These are phyloP conservation scores for Athelia sp. DNA, from an alignment of 1,284 basidiomycete species.

Conservation along the genomic window DNA sequence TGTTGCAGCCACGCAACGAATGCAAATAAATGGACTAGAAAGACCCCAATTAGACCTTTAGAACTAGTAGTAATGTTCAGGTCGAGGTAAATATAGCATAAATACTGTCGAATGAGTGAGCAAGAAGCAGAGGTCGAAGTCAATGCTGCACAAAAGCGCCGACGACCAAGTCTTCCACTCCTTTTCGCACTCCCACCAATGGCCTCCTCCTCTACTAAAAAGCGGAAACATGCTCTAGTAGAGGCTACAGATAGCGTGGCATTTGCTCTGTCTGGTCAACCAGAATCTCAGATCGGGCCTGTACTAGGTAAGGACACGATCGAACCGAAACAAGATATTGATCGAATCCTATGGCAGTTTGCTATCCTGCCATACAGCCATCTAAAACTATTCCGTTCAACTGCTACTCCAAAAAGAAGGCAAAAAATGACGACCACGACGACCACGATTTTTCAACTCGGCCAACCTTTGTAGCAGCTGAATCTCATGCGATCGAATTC, in stretches of 20 bases:
- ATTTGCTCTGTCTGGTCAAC: slow-evolving; percentile 40
- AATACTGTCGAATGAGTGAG: slow-evolving; percentile 3
- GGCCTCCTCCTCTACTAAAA: slow-evolving; percentile 39
- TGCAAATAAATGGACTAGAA: neutral
- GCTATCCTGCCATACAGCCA: slow-evolving; percentile 68
- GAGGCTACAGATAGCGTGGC: slow-evolving; percentile 35
- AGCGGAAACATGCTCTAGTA: slow-evolving; percentile 51
- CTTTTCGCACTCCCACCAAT: slow-evolving; percentile 13
- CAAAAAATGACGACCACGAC: slow-evolving; percentile 25
- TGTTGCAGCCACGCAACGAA: slow-evolving; percentile 1
- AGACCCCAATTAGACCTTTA: neutral
- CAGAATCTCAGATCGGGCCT: slow-evolving; percentile 54
- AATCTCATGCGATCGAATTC: slow-evolving; percentile 64
- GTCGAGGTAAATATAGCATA: neutral
- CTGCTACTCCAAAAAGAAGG: slow-evolving; percentile 46
- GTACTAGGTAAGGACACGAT: slow-evolving; percentile 55
- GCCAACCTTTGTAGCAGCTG: slow-evolving; percentile 59
- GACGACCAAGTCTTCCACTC: slow-evolving; percentile 16
- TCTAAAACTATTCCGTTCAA: slow-evolving; percentile 60
- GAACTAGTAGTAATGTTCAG: neutral
- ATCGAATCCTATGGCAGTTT: slow-evolving; percentile 51
- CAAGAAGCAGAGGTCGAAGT: slow-evolving; percentile 1
- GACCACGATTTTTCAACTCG: slow-evolving; percentile 38
- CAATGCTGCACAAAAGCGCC: slow-evolving; percentile 21
- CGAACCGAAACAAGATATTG: slow-evolving; percentile 12